Evolutionary conservation across 1,284 basidiomycete species (phyloP), one percentile per base, ranked within the genome.

Genomic region (Marasmius oreades): DNA sequence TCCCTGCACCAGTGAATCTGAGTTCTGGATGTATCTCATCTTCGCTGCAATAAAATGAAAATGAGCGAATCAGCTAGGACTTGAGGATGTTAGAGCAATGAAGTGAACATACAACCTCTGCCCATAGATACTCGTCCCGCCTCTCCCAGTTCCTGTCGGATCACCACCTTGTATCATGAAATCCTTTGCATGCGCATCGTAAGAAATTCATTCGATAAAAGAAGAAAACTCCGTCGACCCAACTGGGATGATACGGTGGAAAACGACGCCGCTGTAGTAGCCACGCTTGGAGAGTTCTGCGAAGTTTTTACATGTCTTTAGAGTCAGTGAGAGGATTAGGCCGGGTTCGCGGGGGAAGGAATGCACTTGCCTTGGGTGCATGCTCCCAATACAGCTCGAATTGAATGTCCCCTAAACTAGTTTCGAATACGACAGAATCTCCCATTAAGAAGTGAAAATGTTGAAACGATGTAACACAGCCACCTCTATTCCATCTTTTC

Each of bases 81-180:
- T 31, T 16, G 47, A 45, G n/a, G n/a, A 16, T 36, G 31, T 48
- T 24, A 36, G 33, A 20, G 10, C 42, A 37, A 22, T 14, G 34
- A 22, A 23, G 7, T 37, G 48, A 42, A 79, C 85, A 60, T 64
- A 90, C 88, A 97, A 97, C 67, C 88, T 89, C 63, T 90, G 88
- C 6, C 94, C 94, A 67, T 95, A 97, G 62, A 97, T 93, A 60
- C 92, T 94, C 12, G 92, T 94, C 43, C 95, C 95, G 23, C 95
- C 94, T 64, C 92, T 78, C 22, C 95, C 95, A 1, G 95, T 97
- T n/a, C 94, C 95, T 11, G 94, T 95, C 5, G 93, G 93, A 68
- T 96, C 94, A 51, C 94, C 94, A 37, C 86, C 85, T 73, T 96
- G 94, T n/a, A 95, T 85, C 94, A 96, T 96, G 68, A 96, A 96